A percentile compares a stretch with the other conserved stretches of the same genome.
Evolutionary conservation across 495 filamentous ascomycete genomes (phyloP).

Genomic region (Penicillium lividum): DNA sequence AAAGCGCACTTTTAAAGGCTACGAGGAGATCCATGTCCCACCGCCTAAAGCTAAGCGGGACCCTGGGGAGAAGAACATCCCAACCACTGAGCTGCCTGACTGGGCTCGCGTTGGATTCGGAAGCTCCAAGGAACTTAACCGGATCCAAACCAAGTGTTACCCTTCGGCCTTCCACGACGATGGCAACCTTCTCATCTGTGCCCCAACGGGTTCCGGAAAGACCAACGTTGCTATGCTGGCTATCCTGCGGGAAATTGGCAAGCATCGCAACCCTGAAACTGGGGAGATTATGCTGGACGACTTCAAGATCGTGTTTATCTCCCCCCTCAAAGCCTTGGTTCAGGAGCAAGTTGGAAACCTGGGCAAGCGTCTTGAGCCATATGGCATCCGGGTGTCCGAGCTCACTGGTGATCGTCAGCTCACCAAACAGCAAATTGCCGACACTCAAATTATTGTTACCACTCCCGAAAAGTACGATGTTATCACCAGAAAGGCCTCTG

Average conservation of each 20-base stretch:
- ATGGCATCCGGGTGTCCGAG: constrained; percentile 89
- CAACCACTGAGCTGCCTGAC: constrained; percentile 83
- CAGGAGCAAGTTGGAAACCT: constrained; percentile 98
- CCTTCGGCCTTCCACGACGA: constrained; percentile 91
- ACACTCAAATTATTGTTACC: constrained; percentile 98
- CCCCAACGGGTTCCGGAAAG: constrained; percentile 95
- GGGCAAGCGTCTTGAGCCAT: constrained; percentile 84
- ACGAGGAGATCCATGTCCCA: constrained; percentile 97
- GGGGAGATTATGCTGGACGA: constrained; percentile 92
- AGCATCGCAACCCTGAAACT: constrained; percentile 81
- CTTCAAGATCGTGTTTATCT: constrained; percentile 98
- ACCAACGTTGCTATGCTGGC: constrained; percentile 98
- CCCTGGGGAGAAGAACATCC: constrained; percentile 75
- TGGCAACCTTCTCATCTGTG: constrained; percentile 96
- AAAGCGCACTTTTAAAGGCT: constrained; percentile 93
- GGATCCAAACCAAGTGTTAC: constrained; percentile 91
- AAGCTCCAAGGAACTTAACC: constrained; percentile 78
- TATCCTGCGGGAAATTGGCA: constrained; percentile 94
- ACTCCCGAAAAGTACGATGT: constrained; percentile 99
- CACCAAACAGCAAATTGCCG: constrained; percentile 96
- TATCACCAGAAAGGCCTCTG: constrained; percentile 96
- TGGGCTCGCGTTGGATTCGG: constrained; percentile 90
- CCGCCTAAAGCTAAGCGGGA: constrained; percentile 81
- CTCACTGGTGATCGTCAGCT: constrained; percentile 97
- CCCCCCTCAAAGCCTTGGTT: constrained; percentile 93